Percentiles rank a stretch among this genome's conserved stretches.
phyloP scores from a whole-genome alignment of 2,329 filamentous ascomycete species.

The Epichloe sp. region DNA sequence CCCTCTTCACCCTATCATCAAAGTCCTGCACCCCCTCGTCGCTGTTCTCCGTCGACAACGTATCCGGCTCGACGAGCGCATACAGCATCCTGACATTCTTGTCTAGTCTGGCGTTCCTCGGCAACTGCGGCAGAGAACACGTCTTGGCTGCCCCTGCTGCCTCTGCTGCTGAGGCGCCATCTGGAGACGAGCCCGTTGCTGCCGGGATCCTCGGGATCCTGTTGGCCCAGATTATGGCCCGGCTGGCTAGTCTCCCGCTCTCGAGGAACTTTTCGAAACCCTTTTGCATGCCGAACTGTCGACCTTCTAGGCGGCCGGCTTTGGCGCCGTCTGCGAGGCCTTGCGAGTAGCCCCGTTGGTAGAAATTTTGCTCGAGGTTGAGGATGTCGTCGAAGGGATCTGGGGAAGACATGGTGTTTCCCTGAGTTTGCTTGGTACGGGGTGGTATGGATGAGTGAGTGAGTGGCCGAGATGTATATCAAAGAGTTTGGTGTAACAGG shows the following conservation, averaged over 20 bases:
- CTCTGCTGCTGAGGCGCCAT: background rate
- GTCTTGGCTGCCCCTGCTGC: background rate
- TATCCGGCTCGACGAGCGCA: conserved; percentile 65
- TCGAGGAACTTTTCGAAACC: conserved; percentile 87
- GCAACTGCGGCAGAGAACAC: conserved; percentile 28
- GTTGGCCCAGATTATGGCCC: conserved; percentile 72
- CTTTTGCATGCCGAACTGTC: conserved; percentile 79
- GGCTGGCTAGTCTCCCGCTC: conserved; percentile 65
- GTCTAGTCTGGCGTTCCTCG: conserved; percentile 50
- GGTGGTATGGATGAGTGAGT: no score
- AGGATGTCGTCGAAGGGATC: conserved; percentile 46
- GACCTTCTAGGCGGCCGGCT: conserved; percentile 76
- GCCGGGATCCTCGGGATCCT: conserved; percentile 31
- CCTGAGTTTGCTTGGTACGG: background rate
- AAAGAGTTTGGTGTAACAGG: no score
- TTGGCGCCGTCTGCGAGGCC: conserved; percentile 63
- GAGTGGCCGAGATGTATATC: no score
- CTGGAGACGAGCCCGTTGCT: conserved; percentile 1
- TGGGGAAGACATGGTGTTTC: conserved; percentile 10
- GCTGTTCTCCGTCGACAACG: conserved; percentile 65
- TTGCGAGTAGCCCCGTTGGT: conserved; percentile 65
- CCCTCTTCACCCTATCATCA: conserved; percentile 76
- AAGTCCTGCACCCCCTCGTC: conserved; percentile 86
- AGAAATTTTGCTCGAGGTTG: conserved; percentile 56
- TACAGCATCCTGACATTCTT: conserved; percentile 68